A percentile compares a stretch with the other conserved stretches of the same genome.
Conservation (phyloP, 2,329 filamentous ascomycete species). For the Penicillium sp. region DNA sequence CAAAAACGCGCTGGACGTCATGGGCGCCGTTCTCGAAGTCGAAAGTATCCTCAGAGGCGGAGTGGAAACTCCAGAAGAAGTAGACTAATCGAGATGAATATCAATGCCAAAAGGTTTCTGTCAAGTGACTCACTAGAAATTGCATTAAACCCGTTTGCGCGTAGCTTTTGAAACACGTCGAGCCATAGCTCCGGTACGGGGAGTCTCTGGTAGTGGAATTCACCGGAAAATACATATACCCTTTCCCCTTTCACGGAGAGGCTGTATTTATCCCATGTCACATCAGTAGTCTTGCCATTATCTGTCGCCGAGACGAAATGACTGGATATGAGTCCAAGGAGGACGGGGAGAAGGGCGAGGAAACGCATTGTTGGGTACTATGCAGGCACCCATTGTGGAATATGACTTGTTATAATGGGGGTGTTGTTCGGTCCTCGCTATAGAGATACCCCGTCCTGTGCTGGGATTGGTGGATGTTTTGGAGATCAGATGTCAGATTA, state of each 20-base stretch:
- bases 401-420: neutral
- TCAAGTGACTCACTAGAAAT: slow-evolving; percentile 39
- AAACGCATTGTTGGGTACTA: slow-evolving; percentile 20
- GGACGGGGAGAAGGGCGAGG: slow-evolving; percentile 17
- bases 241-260: slow-evolving; percentile 52
- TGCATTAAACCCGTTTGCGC: slow-evolving; percentile 55
- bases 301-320: slow-evolving; percentile 30
- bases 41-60: slow-evolving; percentile 34
- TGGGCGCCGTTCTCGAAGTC: slow-evolving; percentile 55
- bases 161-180: slow-evolving; percentile 57
- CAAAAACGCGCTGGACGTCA: slow-evolving; percentile 52
- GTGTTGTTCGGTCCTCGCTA: slow-evolving; percentile 24
- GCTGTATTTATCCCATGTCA: slow-evolving; percentile 56
- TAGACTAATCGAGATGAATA: slow-evolving; percentile 23
- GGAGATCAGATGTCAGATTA: slow-evolving; percentile 11
- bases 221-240: slow-evolving; percentile 51
- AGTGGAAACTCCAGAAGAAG: slow-evolving; percentile 36
- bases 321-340: slow-evolving; percentile 13
- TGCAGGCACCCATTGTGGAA: neutral
- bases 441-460: slow-evolving; percentile 20
- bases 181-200: slow-evolving; percentile 57
- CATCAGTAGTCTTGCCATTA: slow-evolving; percentile 46
- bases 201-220: slow-evolving; percentile 56
- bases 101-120: neutral
- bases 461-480: slow-evolving; percentile 33